Evolutionary conservation across 306 rosid species (phyloP), one percentile per base, ranked within the genome.

Genomic region (Cicer bijugum): DNA sequence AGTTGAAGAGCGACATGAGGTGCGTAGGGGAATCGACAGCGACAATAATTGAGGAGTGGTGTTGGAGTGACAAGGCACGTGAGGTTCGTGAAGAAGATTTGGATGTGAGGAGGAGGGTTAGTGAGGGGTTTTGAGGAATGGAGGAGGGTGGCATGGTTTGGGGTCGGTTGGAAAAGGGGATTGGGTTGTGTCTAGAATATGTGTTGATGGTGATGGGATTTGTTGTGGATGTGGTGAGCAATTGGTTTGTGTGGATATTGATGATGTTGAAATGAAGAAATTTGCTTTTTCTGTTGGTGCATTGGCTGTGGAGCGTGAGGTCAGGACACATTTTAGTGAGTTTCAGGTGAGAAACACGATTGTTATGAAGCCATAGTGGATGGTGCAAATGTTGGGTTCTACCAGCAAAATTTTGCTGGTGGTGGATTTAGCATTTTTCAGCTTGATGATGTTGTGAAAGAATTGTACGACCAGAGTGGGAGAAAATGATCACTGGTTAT

Each of bases 121-220:
- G 71, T 46, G 91, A 86, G 12, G 85, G 23, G 76, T 91, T 78
- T 81, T 60, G 79, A 66, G 88, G 42, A 88, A 86, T 42, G 97
- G 96, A 12, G 97, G 98, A 72, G 98, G 98, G 62, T 91, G 98
- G 98, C 98, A 91, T 61, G 97, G 96, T 57, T 82, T 40, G 65
- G 97, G 98, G 14, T 93, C 96, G 98, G 77, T 89, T 69, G 97
- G 98, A 63, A 84, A 80, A 64, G 98, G 98, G 47, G 82, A 81
- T 55, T 94, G 98, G 98, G 45, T 9, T 64, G 88, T 91, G 74
- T 28, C 48, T 35, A 84, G 84, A 75, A 50, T 78, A 1, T 74
- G 61, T 66, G 80, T 88, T 84, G 82, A 73, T 55, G 75, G 42
- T 23, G 75, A 69, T 4, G 92, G 91, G 10, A 75, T 12, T 39